Evolutionary conservation across 768 basidiomycete genomes (phyloP).

Genomic region (Amyloporia xantha): DNA sequence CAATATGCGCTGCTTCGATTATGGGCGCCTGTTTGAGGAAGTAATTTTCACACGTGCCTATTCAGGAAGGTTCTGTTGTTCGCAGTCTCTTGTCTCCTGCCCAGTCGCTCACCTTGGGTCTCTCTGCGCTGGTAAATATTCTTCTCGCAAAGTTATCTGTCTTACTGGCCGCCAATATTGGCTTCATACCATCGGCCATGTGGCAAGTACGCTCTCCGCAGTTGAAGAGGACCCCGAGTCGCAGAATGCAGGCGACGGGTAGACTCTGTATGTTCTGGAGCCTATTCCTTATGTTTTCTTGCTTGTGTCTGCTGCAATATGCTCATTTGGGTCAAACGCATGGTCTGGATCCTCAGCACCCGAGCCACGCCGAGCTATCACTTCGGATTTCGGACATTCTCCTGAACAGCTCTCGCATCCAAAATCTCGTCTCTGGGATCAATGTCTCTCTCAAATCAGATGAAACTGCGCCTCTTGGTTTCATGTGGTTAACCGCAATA

Average conservation of each 20-base stretch:
- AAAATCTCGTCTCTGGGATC: background rate
- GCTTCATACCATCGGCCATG: background rate
- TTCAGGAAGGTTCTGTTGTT: background rate
- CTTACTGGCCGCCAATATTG: too few species aligned
- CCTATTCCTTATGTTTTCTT: background rate
- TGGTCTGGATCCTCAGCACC: background rate
- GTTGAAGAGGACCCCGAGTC: background rate
- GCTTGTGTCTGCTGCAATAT: background rate
- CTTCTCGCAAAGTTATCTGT: background rate
- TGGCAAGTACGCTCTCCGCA: background rate
- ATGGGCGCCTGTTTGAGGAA: background rate
- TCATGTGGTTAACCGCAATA: conserved; percentile 18
- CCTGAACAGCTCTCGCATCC: background rate
- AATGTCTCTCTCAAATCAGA: background rate
- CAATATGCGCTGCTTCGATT: background rate
- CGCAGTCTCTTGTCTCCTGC: background rate
- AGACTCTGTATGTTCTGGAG: background rate
- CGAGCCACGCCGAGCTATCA: background rate
- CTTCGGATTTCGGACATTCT: background rate
- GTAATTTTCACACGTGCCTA: background rate
- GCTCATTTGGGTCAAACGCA: background rate
- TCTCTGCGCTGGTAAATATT: background rate
- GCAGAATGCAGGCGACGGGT: background rate
- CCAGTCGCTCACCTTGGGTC: background rate
- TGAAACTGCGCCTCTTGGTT: background rate